These are phyloP conservation scores for Coemansia sp. DNA, from an alignment of 192 early-diverging fungal genomes.

Conservation along the genomic window DNA sequence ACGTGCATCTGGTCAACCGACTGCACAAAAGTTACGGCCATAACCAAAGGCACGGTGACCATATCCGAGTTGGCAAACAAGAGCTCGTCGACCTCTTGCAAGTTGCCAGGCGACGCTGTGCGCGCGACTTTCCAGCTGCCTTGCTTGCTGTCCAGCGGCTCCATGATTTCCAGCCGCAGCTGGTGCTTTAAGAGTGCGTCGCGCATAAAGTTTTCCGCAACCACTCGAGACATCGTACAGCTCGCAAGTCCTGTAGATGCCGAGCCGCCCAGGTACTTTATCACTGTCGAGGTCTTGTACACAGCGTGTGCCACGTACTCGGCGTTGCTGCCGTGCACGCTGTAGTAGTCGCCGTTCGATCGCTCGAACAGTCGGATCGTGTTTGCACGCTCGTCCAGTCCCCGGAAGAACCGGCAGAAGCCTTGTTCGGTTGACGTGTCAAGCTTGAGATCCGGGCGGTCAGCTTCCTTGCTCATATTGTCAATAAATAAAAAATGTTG, in stretches of 20 bases:
- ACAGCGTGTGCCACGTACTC: constrained; percentile 79
- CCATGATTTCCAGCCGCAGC: constrained; percentile 85
- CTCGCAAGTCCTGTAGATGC: constrained; percentile 64
- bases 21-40: constrained; percentile 64
- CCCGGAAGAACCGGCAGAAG: constrained; percentile 36
- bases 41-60: constrained; percentile 73
- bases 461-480: constrained; percentile 31
- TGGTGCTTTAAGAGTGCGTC: constrained; percentile 75
- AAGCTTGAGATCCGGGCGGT: constrained; percentile 34
- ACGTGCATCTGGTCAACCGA: constrained; percentile 36
- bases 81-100: constrained; percentile 87
- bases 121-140: constrained; percentile 55
- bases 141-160: constrained; percentile 36
- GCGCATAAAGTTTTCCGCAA: constrained; percentile 74
- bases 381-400: constrained; percentile 31
- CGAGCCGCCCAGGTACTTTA: constrained; percentile 84
- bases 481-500: not conserved
- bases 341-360: constrained; percentile 73
- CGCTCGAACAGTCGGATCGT: constrained; percentile 56
- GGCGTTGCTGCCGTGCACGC: constrained; percentile 86
- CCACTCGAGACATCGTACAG: constrained; percentile 75
- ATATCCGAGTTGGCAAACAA: constrained; percentile 77
- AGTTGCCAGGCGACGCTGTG: constrained; percentile 92
- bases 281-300: constrained; percentile 88
- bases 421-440: constrained; percentile 48